phyloP scores from a whole-genome alignment of 208 protist genomes.

The Crithidia acanthocephali region DNA sequence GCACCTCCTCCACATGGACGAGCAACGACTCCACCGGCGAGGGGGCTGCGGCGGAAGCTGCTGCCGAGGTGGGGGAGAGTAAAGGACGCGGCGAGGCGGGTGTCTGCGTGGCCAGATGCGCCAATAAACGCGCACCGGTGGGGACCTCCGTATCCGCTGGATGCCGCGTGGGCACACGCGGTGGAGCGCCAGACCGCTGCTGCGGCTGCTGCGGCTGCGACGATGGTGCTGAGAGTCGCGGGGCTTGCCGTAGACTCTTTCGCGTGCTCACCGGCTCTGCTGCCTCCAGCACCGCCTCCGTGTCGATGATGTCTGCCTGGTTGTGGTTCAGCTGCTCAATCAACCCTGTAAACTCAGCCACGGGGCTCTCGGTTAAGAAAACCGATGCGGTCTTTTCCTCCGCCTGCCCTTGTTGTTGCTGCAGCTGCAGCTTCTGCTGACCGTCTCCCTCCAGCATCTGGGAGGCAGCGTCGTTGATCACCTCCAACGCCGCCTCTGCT shows the following conservation, averaged over 20 bases:
- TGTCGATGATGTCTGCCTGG: background rate
- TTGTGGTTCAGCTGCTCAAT: background rate
- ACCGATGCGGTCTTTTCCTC: background rate
- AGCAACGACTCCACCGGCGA: background rate
- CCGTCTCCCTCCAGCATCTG: background rate
- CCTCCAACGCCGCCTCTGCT: background rate
- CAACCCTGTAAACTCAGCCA: background rate
- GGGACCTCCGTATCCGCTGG: no score
- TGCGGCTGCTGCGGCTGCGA: background rate
- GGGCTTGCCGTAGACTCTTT: background rate
- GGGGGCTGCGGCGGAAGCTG: no score
- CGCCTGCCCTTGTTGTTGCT: background rate
- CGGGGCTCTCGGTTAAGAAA: background rate
- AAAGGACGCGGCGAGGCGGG: background rate
- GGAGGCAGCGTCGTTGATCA: background rate
- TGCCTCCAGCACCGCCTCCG: background rate
- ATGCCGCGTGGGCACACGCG: background rate
- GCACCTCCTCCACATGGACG: background rate
- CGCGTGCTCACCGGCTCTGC: background rate
- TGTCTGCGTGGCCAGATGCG: background rate
- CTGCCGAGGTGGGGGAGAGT: no score
- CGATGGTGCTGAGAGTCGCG: background rate
- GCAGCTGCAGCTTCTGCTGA: background rate
- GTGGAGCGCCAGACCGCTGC: background rate
- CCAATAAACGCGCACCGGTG: background rate